phyloP scores from a whole-genome alignment of 768 basidiomycete genomes.

The Boletus rubroflammeus region DNA sequence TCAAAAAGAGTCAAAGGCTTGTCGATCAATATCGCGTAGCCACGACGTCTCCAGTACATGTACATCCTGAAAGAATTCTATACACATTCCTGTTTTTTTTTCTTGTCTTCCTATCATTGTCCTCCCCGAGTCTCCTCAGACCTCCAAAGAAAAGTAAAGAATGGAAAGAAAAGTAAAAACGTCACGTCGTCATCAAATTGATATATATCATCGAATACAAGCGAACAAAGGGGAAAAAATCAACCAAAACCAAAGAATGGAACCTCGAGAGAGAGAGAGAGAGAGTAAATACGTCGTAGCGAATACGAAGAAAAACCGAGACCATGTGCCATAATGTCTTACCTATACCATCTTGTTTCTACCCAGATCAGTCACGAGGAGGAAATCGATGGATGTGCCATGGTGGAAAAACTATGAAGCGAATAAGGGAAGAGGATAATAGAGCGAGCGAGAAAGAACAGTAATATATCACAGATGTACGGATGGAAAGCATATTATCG shows the following conservation, averaged over 20 bases:
- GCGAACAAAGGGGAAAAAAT: neutral
- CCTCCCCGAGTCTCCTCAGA: neutral
- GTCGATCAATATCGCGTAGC: too few species aligned
- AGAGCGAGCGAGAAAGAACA: neutral
- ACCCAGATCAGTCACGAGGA: neutral
- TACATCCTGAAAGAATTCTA: neutral
- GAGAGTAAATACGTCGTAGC: slow-evolving; percentile 5
- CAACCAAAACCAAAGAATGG: neutral
- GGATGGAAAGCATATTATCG: slow-evolving; percentile 23
- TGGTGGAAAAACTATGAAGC: neutral
- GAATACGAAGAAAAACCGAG: neutral
- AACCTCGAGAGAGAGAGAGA: too few species aligned
- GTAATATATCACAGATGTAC: slow-evolving; percentile 22
- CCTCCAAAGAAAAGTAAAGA: neutral
- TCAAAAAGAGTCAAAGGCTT: neutral
- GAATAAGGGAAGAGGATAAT: neutral
- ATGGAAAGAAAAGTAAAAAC: neutral
- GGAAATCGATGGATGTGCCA: neutral
- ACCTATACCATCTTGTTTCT: slow-evolving; percentile 2
- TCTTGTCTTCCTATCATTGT: neutral
- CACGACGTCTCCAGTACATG: neutral
- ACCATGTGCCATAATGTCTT: neutral
- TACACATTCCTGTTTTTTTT: neutral
- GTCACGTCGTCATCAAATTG: slow-evolving; percentile 5
- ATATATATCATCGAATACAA: slow-evolving; percentile 3